These are phyloP conservation scores for Alternaria arborescens DNA, from an alignment of 2,329 filamentous ascomycete genomes.

Conservation along the genomic window DNA sequence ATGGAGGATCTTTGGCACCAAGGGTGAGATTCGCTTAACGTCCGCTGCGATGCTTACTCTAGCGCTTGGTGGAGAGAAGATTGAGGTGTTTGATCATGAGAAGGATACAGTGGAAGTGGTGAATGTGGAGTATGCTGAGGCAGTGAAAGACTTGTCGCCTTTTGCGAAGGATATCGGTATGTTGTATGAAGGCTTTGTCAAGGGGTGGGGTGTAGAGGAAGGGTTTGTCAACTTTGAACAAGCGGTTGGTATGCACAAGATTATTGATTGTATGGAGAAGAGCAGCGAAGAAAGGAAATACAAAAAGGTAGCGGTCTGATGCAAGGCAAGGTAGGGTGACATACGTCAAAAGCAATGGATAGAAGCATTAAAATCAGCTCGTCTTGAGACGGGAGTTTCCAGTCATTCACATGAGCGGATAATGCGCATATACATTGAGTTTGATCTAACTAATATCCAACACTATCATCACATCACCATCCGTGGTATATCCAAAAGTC, in stretches of 20 bases:
- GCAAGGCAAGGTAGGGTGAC: not conserved
- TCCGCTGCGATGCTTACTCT: constrained; percentile 23
- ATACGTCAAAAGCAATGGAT: too few relatives aligned
- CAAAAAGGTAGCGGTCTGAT: not conserved
- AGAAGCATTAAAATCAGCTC: not conserved
- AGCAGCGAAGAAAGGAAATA: not conserved
- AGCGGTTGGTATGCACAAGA: not conserved
- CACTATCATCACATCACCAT: not conserved
- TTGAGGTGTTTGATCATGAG: constrained; percentile 57
- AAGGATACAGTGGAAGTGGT: constrained; percentile 57
- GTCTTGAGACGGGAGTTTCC: not conserved
- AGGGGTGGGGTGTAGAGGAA: constrained; percentile 28
- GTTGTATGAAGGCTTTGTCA: constrained; percentile 64
- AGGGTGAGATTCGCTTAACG: not conserved
- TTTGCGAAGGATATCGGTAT: constrained; percentile 60
- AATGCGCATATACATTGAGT: constrained; percentile 19
- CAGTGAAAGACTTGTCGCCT: constrained; percentile 52
- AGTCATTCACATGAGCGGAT: not conserved
- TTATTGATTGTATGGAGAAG: not conserved
- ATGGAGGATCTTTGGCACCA: not conserved
- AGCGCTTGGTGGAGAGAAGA: constrained; percentile 51
- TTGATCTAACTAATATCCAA: constrained; percentile 12
- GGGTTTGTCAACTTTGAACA: not conserved
- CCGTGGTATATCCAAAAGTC: not conserved
- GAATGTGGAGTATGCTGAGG: constrained; percentile 57